Conservation (phyloP, 768 basidiomycete genomes). For the Rhodosporidiobolus odoratus region DNA sequence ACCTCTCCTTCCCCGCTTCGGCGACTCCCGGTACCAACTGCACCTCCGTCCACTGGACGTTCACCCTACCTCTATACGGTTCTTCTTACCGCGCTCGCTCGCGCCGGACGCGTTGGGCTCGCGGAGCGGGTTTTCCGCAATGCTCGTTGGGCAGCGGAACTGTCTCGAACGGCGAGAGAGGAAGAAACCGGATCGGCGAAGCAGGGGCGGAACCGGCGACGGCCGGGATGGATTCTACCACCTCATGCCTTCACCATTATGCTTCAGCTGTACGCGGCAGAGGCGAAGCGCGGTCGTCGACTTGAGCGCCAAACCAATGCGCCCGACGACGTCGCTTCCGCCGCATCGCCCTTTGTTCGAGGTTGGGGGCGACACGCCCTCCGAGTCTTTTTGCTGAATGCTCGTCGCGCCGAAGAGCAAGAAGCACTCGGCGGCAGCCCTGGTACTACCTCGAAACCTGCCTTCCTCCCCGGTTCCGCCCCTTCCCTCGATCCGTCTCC, state of each 20-base stretch:
- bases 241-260: constrained; percentile 67
- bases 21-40: neutral
- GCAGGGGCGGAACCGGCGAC: constrained; percentile 35
- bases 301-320: constrained; percentile 15
- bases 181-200: neutral
- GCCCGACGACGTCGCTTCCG: neutral
- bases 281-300: constrained; percentile 22
- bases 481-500: neutral
- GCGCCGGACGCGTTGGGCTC: constrained; percentile 55
- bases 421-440: neutral
- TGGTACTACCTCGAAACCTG: neutral
- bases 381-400: constrained; percentile 21
- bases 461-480: neutral
- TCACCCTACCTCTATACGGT: constrained; percentile 57
- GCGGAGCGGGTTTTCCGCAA: constrained; percentile 64
- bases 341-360: neutral
- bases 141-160: constrained; percentile 53
- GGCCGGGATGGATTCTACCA: constrained; percentile 59
- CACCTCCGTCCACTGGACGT: constrained; percentile 1
- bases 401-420: neutral
- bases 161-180: neutral
- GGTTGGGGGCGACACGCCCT: constrained; percentile 36
- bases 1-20: neutral
- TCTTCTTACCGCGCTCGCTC: constrained; percentile 60
- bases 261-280: constrained; percentile 57